Conservation (phyloP, 108 stramenopile genomes). For the Craspedostauros australis region DNA sequence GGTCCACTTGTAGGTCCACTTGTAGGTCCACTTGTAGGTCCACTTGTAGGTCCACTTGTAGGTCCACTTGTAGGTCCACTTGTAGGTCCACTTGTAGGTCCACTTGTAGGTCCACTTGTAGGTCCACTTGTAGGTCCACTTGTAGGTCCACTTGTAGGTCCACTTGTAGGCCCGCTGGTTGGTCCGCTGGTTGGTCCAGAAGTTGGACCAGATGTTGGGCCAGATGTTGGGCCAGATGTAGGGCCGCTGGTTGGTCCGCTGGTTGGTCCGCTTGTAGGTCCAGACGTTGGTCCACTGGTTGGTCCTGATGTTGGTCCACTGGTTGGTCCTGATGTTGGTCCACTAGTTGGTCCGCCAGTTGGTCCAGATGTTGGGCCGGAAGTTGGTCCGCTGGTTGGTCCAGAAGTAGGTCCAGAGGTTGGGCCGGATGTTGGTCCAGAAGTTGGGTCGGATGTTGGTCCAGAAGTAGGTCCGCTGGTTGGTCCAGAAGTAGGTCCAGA, state of each 20-base stretch:
- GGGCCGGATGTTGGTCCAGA: constrained; percentile 2
- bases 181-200: too few species aligned
- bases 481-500: too few species aligned
- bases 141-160: constrained; percentile 3
- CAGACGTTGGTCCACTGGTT: too few species aligned
- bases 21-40: constrained; percentile 4
- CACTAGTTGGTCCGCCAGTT: too few species aligned
- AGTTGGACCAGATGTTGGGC: constrained; percentile 6
- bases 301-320: too few species aligned
- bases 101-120: background rate
- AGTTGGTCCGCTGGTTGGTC: constrained; percentile 3
- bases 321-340: too few species aligned
- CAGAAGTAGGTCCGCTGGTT: too few species aligned
- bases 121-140: constrained; percentile 3
- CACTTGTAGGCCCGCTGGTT: too few species aligned
- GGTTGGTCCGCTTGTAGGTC: too few species aligned
- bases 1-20: background rate
- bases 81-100: constrained; percentile 3
- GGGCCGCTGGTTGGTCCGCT: too few species aligned
- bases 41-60: background rate
- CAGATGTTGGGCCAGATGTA: too few species aligned
- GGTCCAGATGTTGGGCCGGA: constrained; percentile 1
- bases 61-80: constrained; percentile 2
- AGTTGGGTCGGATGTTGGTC: too few species aligned
- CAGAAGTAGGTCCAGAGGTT: background rate